Evolutionary conservation across 1,284 basidiomycete species (phyloP), one percentile per base, ranked within the genome.

Genomic region (Tausonia pullulans): DNA sequence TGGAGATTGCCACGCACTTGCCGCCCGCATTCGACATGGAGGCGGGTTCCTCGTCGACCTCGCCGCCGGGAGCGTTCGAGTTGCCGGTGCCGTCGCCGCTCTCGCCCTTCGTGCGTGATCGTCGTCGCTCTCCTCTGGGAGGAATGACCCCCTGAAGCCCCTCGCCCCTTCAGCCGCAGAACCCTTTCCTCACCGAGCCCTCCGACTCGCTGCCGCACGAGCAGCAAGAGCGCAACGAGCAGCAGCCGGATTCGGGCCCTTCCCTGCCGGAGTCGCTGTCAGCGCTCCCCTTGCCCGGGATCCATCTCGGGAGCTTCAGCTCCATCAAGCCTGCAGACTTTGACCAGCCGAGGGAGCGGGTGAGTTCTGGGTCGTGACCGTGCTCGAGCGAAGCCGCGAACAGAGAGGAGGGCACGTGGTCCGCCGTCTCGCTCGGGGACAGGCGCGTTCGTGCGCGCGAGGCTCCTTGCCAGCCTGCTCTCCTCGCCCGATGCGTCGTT

Each of bases 271-370:
- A 27, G 27, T 27, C 27, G 27, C 27, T 27, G 27, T 27, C 27
- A 2, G 27, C 46, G 45, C 57, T 58, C 1, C 57, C 57, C 7
- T 44, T 58, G 5, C 57, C 57, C 3, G 57, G 45, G 16, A 58
- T 58, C 9, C 57, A 58, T 58, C 57, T 58, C 2, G 57, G 57
- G 2, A 58, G 57, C 45, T 58, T 58, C 57, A 58, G 49, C 16
- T 44, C 45, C 3, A 48, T 58, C 45, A 43, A 46, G 14, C 16
- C 49, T n/a, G 45, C 8, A 16, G 14, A 58, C n/a, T 58, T 45
- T 45, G 44, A 58, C 27, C 27, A 27, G 27, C 27, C 27, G 27
- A 27, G 27, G 27, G 27, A 27, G 27, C 27, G 27, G 27, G 27
- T 27, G 27, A 27, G 27, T 27, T 2, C 27, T 27, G 27, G 27